phyloP scores from a whole-genome alignment of 2,329 filamentous ascomycete species.

The Rachicladosporium sp. region DNA sequence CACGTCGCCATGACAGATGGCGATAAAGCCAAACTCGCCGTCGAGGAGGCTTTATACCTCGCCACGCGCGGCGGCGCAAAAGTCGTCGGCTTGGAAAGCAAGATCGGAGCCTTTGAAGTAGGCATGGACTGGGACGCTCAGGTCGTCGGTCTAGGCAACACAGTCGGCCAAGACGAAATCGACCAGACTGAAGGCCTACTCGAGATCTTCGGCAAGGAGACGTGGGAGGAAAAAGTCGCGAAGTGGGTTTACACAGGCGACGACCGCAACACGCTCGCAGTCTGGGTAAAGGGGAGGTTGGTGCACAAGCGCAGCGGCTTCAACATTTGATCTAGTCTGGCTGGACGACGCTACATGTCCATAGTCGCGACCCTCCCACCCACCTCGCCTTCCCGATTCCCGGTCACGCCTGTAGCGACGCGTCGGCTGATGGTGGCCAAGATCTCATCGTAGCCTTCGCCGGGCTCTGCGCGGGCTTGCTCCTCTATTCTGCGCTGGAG shows the following conservation, averaged over 20 bases:
- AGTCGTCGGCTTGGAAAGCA: constrained; percentile 60
- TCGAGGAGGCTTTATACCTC: constrained; percentile 76
- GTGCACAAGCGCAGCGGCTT: constrained; percentile 47
- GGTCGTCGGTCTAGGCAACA: constrained; percentile 52
- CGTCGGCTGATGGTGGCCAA: constrained; percentile 29
- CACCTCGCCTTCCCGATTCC: constrained; percentile 25
- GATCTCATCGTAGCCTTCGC: constrained; percentile 27
- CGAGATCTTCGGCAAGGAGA: constrained; percentile 84
- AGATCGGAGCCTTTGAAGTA: constrained; percentile 68
- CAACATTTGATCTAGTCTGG: too few relatives aligned
- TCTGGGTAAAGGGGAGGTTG: constrained; percentile 78
- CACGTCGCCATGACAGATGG: constrained; percentile 47
- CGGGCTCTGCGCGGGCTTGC: constrained; percentile 17
- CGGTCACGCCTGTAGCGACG: constrained; percentile 30
- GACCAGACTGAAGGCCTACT: constrained; percentile 44
- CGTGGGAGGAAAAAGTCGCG: constrained; percentile 67
- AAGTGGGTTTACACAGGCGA: constrained; percentile 96
- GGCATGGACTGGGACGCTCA: constrained; percentile 91
- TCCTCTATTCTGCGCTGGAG: constrained; percentile 35
- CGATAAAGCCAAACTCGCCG: constrained; percentile 51
- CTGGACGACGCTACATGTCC: constrained; percentile 21
- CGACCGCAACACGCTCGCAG: constrained; percentile 74
- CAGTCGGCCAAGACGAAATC: constrained; percentile 24
- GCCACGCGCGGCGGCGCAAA: constrained; percentile 78
- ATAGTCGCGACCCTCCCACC: constrained; percentile 36